phyloP scores from a whole-genome alignment of 805 yeast genomes.

The Danielozyma ontarioensis region DNA sequence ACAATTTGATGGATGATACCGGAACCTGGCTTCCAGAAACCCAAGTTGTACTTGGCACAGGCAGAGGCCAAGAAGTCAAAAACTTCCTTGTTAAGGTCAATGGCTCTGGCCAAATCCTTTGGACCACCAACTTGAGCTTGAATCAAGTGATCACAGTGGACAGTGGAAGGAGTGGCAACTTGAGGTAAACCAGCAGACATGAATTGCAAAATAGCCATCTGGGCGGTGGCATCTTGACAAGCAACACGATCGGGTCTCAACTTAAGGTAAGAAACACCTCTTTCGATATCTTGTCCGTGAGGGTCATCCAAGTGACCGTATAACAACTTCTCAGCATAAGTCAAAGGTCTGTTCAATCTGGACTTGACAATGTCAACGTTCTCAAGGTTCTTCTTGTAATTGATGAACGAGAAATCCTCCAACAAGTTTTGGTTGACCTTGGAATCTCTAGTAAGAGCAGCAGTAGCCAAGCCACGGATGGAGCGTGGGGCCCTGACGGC shows the following conservation, averaged over 20 bases:
- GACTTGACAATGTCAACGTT: conserved; percentile 79
- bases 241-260: conserved; percentile 97
- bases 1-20: conserved; percentile 98
- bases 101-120: conserved; percentile 79
- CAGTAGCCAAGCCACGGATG: conserved; percentile 17
- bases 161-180: conserved; percentile 93
- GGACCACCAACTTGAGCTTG: conserved; percentile 93
- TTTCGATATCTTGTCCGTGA: conserved; percentile 73
- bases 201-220: conserved; percentile 95
- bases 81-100: conserved; percentile 88
- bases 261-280: conserved; percentile 90
- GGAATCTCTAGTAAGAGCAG: conserved; percentile 16
- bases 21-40: conserved; percentile 98
- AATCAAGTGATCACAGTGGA: conserved; percentile 96
- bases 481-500: conserved; percentile 14
- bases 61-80: conserved; percentile 87
- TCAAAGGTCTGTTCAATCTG: conserved; percentile 82
- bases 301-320: conserved; percentile 95
- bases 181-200: conserved; percentile 91
- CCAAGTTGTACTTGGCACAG: conserved; percentile 92
- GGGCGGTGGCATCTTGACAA: conserved; percentile 98
- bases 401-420: conserved; percentile 80
- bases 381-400: conserved; percentile 87
- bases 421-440: conserved; percentile 59
- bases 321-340: conserved; percentile 91